phyloP scores from a whole-genome alignment of 2,329 filamentous ascomycete species.

The Bipolaris oryzae region DNA sequence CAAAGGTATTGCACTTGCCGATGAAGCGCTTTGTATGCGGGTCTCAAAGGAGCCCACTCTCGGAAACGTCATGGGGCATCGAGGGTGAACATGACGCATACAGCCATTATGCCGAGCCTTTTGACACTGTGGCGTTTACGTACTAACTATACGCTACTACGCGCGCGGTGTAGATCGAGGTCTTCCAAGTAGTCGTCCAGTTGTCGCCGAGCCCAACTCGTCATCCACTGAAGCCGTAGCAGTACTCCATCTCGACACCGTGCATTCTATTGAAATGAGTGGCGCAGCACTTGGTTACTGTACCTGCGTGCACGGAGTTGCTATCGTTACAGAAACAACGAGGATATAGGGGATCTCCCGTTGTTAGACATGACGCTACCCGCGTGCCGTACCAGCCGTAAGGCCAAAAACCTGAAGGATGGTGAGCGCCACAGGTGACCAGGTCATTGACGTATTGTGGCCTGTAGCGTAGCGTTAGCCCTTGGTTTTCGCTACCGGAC shows the following conservation, averaged over 20 bases:
- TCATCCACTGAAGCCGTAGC: not conserved
- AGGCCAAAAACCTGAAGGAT: slow-evolving; percentile 36
- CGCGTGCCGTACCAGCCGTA: slow-evolving; percentile 23
- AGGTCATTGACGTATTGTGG: slow-evolving; percentile 44
- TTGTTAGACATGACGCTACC: slow-evolving; percentile 20
- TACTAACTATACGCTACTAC: slow-evolving; percentile 16
- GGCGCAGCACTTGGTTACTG: not conserved
- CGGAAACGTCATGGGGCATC: slow-evolving; percentile 25
- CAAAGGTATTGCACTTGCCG: slow-evolving; percentile 17
- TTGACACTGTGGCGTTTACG: slow-evolving; percentile 24
- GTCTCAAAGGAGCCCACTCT: slow-evolving; percentile 15
- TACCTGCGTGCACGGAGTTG: not conserved
- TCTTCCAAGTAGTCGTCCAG: slow-evolving; percentile 2
- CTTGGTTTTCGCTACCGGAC: slow-evolving; percentile 10
- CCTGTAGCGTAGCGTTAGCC: slow-evolving; percentile 27
- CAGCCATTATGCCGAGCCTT: slow-evolving; percentile 13
- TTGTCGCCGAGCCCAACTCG: not conserved
- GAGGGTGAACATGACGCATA: slow-evolving; percentile 24
- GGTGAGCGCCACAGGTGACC: slow-evolving; percentile 36
- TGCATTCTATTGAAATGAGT: not conserved
- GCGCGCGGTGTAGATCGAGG: slow-evolving; percentile 10
- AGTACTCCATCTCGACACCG: too few species aligned
- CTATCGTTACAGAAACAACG: slow-evolving; percentile 1
- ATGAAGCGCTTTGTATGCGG: slow-evolving; percentile 33
- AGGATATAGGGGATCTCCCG: slow-evolving; percentile 1